Conservation (phyloP, 2,329 filamentous ascomycete species). For the Diplodia scrobiculata region DNA sequence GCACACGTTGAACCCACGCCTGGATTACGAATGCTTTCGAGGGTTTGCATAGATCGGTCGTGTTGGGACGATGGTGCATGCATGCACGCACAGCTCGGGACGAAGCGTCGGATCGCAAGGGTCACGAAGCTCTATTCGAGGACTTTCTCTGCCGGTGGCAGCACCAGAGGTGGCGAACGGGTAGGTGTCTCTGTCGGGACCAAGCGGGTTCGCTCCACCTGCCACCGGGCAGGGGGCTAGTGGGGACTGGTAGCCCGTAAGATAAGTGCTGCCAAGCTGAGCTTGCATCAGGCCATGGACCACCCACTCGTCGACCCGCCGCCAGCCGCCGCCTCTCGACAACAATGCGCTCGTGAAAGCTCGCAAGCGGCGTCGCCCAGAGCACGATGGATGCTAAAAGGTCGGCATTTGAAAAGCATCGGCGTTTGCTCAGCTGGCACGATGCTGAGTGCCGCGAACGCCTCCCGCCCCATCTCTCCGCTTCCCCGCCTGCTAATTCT, state of each 20-base stretch:
- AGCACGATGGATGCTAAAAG: background rate
- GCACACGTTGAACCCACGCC: background rate
- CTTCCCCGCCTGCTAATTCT: constrained; percentile 9
- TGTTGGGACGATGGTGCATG: constrained; percentile 4
- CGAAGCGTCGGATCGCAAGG: constrained; percentile 4
- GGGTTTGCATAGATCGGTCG: background rate
- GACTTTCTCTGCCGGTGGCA: constrained; percentile 6
- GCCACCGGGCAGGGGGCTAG: background rate
- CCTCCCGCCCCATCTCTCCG: constrained; percentile 4
- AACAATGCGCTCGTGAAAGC: background rate
- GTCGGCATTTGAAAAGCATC: constrained; percentile 13
- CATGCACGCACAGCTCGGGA: constrained; percentile 9
- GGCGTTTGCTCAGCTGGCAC: constrained; percentile 6
- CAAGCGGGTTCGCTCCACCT: background rate
- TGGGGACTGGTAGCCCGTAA: background rate
- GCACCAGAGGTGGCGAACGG: background rate
- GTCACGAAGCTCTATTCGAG: background rate
- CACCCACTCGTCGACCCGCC: background rate
- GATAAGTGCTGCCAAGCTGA: constrained; percentile 21
- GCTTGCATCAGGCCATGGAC: background rate
- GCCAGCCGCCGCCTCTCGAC: background rate
- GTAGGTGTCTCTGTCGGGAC: background rate
- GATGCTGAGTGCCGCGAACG: background rate
- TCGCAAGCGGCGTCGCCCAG: constrained; percentile 2
- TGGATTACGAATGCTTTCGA: constrained; percentile 3